Percentiles rank a stretch among this genome's conserved stretches.
These are phyloP conservation scores for Boechera divaricarpa DNA, from an alignment of 345 rosid species.

Conservation along the genomic window DNA sequence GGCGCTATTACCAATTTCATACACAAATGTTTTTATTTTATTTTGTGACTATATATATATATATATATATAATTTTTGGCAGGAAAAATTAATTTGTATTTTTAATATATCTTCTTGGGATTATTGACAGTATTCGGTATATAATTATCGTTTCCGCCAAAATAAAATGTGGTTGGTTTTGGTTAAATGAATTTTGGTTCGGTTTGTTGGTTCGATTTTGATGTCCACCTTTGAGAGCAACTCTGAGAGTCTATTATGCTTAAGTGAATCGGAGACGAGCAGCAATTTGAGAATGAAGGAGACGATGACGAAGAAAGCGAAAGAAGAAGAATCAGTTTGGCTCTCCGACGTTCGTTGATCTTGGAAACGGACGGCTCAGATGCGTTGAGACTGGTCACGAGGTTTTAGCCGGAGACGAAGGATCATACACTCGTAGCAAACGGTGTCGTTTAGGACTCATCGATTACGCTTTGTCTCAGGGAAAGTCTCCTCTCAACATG, in stretches of 20 bases:
- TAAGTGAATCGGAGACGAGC: too few relatives aligned
- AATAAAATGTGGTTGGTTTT: too few relatives aligned
- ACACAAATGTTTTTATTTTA: too few relatives aligned
- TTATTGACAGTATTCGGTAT: too few relatives aligned
- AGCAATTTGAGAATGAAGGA: too few relatives aligned
- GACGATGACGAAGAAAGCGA: neutral
- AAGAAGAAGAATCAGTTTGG: slow-evolving; percentile 67
- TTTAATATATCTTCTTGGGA: too few relatives aligned
- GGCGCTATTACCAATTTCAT: too few relatives aligned
- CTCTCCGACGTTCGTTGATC: slow-evolving; percentile 59
- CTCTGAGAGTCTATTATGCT: neutral
- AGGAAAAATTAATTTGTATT: too few relatives aligned
- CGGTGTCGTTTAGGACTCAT: slow-evolving; percentile 90
- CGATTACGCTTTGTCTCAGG: slow-evolving; percentile 67
- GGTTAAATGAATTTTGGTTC: neutral
- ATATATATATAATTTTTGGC: too few relatives aligned
- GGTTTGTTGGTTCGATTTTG: neutral
- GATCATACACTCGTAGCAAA: slow-evolving; percentile 67
- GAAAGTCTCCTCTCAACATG: slow-evolving; percentile 80
- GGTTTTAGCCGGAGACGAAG: slow-evolving; percentile 67
- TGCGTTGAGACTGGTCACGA: slow-evolving; percentile 93
- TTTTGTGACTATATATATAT: too few relatives aligned
- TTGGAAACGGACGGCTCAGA: slow-evolving; percentile 74
- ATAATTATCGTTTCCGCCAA: too few relatives aligned
- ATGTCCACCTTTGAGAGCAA: too few relatives aligned